These are phyloP conservation scores for Pholiota molesta DNA, from an alignment of 768 basidiomycete species.

Conservation along the genomic window DNA sequence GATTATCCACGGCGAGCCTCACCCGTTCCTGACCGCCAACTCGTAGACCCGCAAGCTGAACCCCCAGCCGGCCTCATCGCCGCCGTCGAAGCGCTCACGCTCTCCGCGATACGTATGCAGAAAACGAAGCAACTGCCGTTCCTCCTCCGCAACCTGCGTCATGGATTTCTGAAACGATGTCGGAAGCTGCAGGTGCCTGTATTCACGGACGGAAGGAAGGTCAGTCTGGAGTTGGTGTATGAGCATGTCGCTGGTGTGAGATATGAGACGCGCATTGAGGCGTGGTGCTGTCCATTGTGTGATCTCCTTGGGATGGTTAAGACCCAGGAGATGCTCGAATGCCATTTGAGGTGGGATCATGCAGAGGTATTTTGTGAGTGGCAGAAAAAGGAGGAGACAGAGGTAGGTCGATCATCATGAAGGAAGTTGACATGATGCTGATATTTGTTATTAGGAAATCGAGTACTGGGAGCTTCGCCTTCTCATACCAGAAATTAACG, in stretches of 20 bases:
- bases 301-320: conserved; percentile 23
- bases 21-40: not conserved
- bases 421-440: not conserved
- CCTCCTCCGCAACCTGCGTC: conserved; percentile 51
- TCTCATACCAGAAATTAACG: not conserved
- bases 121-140: conserved; percentile 49
- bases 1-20: not conserved
- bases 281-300: conserved; percentile 31
- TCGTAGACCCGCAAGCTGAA: not conserved
- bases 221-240: conserved; percentile 29
- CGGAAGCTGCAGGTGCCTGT: conserved; percentile 41
- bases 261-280: conserved; percentile 19
- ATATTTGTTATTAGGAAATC: not conserved
- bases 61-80: not conserved
- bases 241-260: conserved; percentile 27
- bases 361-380: conserved; percentile 26
- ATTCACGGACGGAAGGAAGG: conserved; percentile 20
- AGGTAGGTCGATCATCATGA: conserved; percentile 2
- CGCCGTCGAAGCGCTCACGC: not conserved
- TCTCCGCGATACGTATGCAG: not conserved
- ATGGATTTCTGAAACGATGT: conserved; percentile 50
- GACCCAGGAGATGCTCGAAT: conserved; percentile 29
- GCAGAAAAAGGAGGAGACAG: conserved; percentile 18
- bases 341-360: conserved; percentile 31
- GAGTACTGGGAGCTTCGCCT: not conserved